phyloP scores from a whole-genome alignment of 2,329 filamentous ascomycete genomes.

The Calonectria honghensis region DNA sequence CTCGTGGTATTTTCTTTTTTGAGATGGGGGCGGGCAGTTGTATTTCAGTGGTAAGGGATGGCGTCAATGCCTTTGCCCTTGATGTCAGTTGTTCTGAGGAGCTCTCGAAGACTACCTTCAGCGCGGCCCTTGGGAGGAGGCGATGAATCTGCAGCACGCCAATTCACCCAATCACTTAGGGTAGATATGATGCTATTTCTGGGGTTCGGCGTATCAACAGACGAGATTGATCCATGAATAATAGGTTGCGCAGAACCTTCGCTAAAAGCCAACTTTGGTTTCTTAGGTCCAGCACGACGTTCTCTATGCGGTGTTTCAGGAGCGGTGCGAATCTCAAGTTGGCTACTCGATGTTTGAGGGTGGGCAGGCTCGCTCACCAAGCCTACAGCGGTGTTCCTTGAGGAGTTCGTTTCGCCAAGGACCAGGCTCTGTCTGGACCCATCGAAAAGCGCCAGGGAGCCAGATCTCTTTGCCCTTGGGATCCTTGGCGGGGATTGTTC shows the following conservation, averaged over 20 bases:
- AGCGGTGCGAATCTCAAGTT: slow-evolving; percentile 67
- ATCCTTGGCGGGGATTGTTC: slow-evolving; percentile 46
- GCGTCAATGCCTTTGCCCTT: slow-evolving; percentile 61
- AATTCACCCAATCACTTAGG: slow-evolving; percentile 68
- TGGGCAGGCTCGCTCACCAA: slow-evolving; percentile 74
- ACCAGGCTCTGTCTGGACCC: slow-evolving; percentile 59
- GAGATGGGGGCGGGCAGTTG: background rate
- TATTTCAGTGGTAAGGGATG: slow-evolving; percentile 32
- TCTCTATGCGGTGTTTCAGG: slow-evolving; percentile 54
- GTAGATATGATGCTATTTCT: slow-evolving; percentile 61
- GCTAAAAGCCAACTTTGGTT: slow-evolving; percentile 41
- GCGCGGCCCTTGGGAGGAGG: slow-evolving; percentile 66
- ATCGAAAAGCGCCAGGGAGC: slow-evolving; percentile 63
- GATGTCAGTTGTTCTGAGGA: slow-evolving; percentile 65
- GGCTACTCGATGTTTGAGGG: slow-evolving; percentile 73
- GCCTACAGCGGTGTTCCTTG: slow-evolving; percentile 61
- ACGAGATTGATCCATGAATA: slow-evolving; percentile 55
- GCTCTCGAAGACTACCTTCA: slow-evolving; percentile 73
- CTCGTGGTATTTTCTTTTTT: slow-evolving; percentile 39
- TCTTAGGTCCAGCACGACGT: slow-evolving; percentile 41
- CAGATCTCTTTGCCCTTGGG: slow-evolving; percentile 54
- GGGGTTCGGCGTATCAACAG: slow-evolving; percentile 49
- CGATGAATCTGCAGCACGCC: slow-evolving; percentile 57
- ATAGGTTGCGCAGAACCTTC: slow-evolving; percentile 54
- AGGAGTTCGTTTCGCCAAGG: slow-evolving; percentile 54